Base-by-base conservation (phyloP, 805 yeast genomes). In the Dipodascus geniculatus region DNA sequence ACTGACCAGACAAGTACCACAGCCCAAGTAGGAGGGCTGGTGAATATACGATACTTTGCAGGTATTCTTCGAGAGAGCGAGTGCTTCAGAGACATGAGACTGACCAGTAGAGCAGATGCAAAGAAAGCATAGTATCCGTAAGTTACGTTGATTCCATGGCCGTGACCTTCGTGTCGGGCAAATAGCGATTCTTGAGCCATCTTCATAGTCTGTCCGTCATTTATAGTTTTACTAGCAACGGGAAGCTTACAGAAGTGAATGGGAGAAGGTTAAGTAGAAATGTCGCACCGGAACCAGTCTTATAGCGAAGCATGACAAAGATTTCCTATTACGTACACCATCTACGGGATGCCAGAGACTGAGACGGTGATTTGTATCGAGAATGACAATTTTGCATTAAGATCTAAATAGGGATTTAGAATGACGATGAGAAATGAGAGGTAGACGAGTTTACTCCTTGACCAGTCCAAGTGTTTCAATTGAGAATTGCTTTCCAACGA, bases 1-100 rank as follows among this genome's bases (percentile, higher is more conserved):
- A 68, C 16, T 0, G 73, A 53, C 90, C 95, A 84, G 53, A 81
- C 73, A 1, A 49, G 48, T 17, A 22, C 17, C 14, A 55, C 33
- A 3, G 49, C 48, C 54, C 56, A 55, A 14, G 19, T 33, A 42
- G 33, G 22, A 44, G 51, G 48, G 44, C 47, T 31, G 22, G 51
- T 4, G 44, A 33, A 47, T 50, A 49, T 23, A 19, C 53, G 19
- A 48, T 54, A 20, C 38, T 33, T 38, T 42, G 38, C 22, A 48
- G 48, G 47, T 20, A 28, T n/a, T 17, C 24, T 24, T 48, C 48
- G 17, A 11, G 33, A 16, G 14, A 47, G 6, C 6, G 60, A 16
- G 51, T 56, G 56, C 11, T 38, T 14, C 19, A 54, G 48, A 16
- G 55, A 31, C 11, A 60, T 19, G 14, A 38, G n/a, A n/a, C 38